Percentiles rank a stretch among this genome's conserved stretches.
Evolutionary conservation across 805 yeast genomes (phyloP).

Genomic region (Candida multigemmis): DNA sequence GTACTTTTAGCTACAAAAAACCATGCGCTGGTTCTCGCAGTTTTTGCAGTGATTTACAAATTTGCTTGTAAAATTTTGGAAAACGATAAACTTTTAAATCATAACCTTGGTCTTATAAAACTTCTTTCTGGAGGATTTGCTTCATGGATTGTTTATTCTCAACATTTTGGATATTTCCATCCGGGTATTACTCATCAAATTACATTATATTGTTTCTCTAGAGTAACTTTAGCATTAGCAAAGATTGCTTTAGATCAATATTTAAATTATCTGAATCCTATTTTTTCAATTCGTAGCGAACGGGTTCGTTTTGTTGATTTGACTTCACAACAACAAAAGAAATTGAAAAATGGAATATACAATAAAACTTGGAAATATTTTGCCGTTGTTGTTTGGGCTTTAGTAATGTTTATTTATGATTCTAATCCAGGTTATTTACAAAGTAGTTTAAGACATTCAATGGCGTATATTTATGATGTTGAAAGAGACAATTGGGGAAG

Average conservation of each 20-base stretch:
- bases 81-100: conserved; percentile 24
- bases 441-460: conserved; percentile 52
- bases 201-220: conserved; percentile 62
- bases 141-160: conserved; percentile 35
- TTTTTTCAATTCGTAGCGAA: conserved; percentile 3
- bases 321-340: conserved; percentile 20
- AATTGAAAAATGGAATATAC: conserved; percentile 18
- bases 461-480: conserved; percentile 62
- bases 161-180: conserved; percentile 33
- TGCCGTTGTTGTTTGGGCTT: conserved; percentile 63
- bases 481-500: conserved; percentile 44
- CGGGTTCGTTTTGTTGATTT: conserved; percentile 13
- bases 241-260: conserved; percentile 37
- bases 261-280: conserved; percentile 27
- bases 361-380: conserved; percentile 46
- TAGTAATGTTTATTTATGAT: conserved; percentile 63
- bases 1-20: conserved; percentile 44
- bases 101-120: conserved; percentile 18
- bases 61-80: conserved; percentile 18
- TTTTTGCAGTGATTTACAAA: conserved; percentile 48
- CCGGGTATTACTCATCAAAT: conserved; percentile 60
- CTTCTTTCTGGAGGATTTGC: conserved; percentile 32
- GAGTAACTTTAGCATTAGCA: conserved; percentile 57
- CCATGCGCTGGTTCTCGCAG: conserved; percentile 49
- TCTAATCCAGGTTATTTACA: conserved; percentile 56